Conservation (phyloP, 2,329 filamentous ascomycete genomes). For the Botryotinia globosa region DNA sequence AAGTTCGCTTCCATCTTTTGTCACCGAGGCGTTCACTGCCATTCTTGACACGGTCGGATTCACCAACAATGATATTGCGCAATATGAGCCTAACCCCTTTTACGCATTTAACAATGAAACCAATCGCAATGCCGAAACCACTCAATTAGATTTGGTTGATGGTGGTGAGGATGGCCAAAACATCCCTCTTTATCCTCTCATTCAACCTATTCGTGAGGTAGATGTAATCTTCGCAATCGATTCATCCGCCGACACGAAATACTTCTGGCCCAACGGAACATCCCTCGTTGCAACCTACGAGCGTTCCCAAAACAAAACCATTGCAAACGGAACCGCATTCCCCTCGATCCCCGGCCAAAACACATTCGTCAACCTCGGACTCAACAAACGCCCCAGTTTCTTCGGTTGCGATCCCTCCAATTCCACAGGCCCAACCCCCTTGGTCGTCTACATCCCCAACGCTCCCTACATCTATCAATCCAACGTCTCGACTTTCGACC, state of each 20-base stretch:
- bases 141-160: conserved; percentile 68
- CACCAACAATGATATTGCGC: conserved; percentile 68
- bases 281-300: conserved; percentile 71
- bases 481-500: conserved; percentile 77
- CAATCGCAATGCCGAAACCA: conserved; percentile 54
- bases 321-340: conserved; percentile 68
- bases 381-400: conserved; percentile 74
- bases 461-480: conserved; percentile 72
- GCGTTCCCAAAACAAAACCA: conserved; percentile 55
- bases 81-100: conserved; percentile 75
- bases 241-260: conserved; percentile 67
- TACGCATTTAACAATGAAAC: conserved; percentile 58
- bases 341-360: conserved; percentile 69
- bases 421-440: conserved; percentile 55
- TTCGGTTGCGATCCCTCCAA: conserved; percentile 74
- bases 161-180: conserved; percentile 78
- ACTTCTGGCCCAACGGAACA: conserved; percentile 75
- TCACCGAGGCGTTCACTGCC: conserved; percentile 50
- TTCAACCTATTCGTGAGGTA: conserved; percentile 67
- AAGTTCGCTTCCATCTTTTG: conserved; percentile 45
- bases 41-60: conserved; percentile 56
- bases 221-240: conserved; percentile 83
- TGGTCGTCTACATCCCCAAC: conserved; percentile 88
- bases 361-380: conserved; percentile 73
- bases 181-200: conserved; percentile 73